Percentiles rank a stretch among this genome's conserved stretches.
Evolutionary conservation across 257 asterid species (phyloP).

Genomic region (Gynochthodes officinalis): DNA sequence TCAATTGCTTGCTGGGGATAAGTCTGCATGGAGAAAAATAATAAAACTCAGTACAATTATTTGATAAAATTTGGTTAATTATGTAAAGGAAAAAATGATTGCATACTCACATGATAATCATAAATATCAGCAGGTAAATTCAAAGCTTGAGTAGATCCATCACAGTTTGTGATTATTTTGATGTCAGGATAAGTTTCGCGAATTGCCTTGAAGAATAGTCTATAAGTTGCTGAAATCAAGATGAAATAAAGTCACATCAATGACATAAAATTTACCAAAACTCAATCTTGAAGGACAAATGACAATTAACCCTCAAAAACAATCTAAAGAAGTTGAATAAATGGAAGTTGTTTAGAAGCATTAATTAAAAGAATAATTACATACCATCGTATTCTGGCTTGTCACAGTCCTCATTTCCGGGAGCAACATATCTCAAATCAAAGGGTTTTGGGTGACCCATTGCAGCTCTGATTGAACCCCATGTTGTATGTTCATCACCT

Average conservation of each 20-base stretch:
- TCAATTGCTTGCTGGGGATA: slow-evolving; percentile 44
- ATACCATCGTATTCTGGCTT: slow-evolving; percentile 73
- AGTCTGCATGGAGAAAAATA: slow-evolving; percentile 39
- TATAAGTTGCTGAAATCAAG: slow-evolving; percentile 73
- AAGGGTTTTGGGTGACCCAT: slow-evolving; percentile 93
- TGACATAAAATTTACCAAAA: too few relatives aligned
- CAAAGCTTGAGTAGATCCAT: slow-evolving; percentile 56
- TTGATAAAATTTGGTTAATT: too few relatives aligned
- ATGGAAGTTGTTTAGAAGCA: too few relatives aligned
- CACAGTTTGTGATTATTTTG: slow-evolving; percentile 83
- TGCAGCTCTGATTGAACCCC: slow-evolving; percentile 91
- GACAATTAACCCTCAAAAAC: too few relatives aligned
- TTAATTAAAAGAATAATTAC: slow-evolving; percentile 5
- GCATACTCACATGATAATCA: slow-evolving; percentile 75
- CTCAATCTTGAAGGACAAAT: too few relatives aligned
- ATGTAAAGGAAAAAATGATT: too few relatives aligned
- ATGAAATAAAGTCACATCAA: slow-evolving; percentile 4
- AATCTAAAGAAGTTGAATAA: too few relatives aligned
- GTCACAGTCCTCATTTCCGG: slow-evolving; percentile 91
- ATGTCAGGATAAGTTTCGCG: slow-evolving; percentile 65
- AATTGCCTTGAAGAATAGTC: slow-evolving; percentile 66
- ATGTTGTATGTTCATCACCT: slow-evolving; percentile 67
- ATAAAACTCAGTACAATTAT: too few relatives aligned
- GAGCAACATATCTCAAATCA: slow-evolving; percentile 80
- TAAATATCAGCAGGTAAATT: slow-evolving; percentile 88